A percentile compares a stretch with the other conserved stretches of the same genome.
These are phyloP conservation scores for Aspergillus glaucus DNA, from an alignment of 2,329 filamentous ascomycete genomes.

Conservation along the genomic window DNA sequence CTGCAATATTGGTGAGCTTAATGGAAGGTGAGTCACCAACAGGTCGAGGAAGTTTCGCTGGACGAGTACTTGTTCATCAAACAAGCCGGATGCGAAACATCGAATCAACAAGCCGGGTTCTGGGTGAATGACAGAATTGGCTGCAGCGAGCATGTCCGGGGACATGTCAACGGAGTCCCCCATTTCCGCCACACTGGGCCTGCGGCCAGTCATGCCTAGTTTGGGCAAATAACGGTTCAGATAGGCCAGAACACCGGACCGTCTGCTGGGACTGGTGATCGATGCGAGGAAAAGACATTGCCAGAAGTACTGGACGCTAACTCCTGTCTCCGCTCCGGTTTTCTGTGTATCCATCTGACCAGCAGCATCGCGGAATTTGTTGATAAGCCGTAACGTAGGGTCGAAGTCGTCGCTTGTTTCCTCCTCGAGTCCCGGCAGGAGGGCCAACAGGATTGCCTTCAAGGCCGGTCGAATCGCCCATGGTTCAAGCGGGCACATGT, in stretches of 20 bases:
- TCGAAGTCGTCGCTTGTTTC: conserved; percentile 98
- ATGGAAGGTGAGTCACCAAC: conserved; percentile 79
- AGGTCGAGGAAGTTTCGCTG: conserved; percentile 92
- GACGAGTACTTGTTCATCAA: conserved; percentile 81
- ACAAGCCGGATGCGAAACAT: conserved; percentile 84
- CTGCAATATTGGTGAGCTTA: conserved; percentile 77
- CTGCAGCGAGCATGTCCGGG: conserved; percentile 28
- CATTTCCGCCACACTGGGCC: conserved; percentile 22
- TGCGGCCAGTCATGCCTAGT: conserved; percentile 46
- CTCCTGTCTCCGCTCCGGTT: conserved; percentile 46
- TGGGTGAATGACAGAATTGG: conserved; percentile 54
- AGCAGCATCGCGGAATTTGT: conserved; percentile 62
- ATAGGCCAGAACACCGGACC: conserved; percentile 83
- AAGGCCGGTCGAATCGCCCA: conserved; percentile 73
- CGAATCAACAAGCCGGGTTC: conserved; percentile 86
- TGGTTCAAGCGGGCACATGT: conserved; percentile 67
- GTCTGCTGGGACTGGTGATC: conserved; percentile 79
- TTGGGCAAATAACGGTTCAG: conserved; percentile 71
- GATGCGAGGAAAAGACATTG: conserved; percentile 93
- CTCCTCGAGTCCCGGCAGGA: conserved; percentile 87
- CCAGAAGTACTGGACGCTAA: conserved; percentile 87
- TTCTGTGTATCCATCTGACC: conserved; percentile 49
- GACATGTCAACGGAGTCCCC: conserved; percentile 18
- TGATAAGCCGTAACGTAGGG: conserved; percentile 69
- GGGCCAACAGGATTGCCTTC: conserved; percentile 81